Conservation (phyloP, 345 rosid genomes). For the Nephelium lappaceum region DNA sequence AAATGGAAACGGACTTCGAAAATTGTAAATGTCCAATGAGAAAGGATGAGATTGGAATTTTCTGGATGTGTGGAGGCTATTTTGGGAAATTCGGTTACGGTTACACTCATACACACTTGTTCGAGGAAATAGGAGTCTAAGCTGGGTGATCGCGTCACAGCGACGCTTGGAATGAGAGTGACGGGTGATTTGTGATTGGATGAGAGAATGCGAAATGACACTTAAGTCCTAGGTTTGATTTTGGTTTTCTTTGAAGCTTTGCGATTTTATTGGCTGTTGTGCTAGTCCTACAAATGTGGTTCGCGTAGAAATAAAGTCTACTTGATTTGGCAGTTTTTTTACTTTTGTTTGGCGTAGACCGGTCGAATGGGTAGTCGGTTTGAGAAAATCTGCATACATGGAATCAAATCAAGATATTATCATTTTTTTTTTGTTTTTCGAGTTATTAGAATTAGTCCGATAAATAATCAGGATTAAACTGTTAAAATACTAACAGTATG, state of each 20-base stretch:
- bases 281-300: background rate
- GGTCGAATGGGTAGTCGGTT: background rate
- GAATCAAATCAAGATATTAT: too few species aligned
- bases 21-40: background rate
- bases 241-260: background rate
- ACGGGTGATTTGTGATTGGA: slow-evolving; percentile 3
- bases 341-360: background rate
- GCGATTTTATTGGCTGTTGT: slow-evolving; percentile 7
- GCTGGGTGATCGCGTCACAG: slow-evolving; percentile 2
- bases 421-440: too few species aligned
- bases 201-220: background rate
- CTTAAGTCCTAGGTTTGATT: background rate
- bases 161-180: background rate
- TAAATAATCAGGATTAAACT: too few species aligned
- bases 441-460: too few species aligned
- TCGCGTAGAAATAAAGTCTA: too few species aligned
- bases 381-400: background rate
- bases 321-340: background rate
- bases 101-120: background rate
- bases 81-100: slow-evolving; percentile 16
- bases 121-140: background rate
- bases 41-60: slow-evolving; percentile 20
- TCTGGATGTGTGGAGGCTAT: slow-evolving; percentile 32
- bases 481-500: too few species aligned
- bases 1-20: slow-evolving; percentile 1